These are phyloP conservation scores for Fusarium marasasianum DNA, from an alignment of 2,329 filamentous ascomycete species.

Conservation along the genomic window DNA sequence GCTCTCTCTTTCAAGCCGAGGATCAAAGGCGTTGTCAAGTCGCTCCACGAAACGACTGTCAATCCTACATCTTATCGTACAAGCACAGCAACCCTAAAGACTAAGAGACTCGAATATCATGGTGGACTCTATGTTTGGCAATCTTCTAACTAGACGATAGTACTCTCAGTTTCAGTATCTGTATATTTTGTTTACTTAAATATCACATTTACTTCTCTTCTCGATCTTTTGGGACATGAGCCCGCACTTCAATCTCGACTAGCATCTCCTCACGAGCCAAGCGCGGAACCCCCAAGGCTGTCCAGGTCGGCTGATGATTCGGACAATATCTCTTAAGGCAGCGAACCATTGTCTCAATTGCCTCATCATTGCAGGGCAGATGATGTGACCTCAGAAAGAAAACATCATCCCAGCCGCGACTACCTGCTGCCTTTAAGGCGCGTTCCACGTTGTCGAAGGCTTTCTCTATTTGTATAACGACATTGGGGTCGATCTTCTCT, in stretches of 20 bases:
- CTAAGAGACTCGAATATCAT: no score
- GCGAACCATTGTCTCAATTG: not conserved
- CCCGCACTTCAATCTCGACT: not conserved
- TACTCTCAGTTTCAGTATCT: no score
- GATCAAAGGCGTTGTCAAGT: no score
- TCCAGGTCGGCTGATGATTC: not conserved
- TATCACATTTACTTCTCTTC: not conserved
- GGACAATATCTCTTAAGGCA: not conserved
- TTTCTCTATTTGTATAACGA: not conserved
- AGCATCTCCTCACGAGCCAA: not conserved
- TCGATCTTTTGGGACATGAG: not conserved
- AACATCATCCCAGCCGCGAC: not conserved
- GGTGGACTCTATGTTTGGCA: no score
- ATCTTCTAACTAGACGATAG: no score
- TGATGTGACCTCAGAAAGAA: not conserved
- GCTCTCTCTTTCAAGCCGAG: no score
- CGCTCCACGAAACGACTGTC: no score
- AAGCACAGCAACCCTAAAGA: no score
- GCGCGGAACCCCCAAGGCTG: not conserved
- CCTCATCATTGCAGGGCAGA: not conserved
- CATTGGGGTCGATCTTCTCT: not conserved
- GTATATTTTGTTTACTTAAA: no score
- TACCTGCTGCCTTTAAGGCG: not conserved
- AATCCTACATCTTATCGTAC: no score
- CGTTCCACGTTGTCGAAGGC: not conserved